Evolutionary conservation across 106 monocot species (phyloP), one percentile per base, ranked within the genome.

Genomic region (Dendrobium catenatum): DNA sequence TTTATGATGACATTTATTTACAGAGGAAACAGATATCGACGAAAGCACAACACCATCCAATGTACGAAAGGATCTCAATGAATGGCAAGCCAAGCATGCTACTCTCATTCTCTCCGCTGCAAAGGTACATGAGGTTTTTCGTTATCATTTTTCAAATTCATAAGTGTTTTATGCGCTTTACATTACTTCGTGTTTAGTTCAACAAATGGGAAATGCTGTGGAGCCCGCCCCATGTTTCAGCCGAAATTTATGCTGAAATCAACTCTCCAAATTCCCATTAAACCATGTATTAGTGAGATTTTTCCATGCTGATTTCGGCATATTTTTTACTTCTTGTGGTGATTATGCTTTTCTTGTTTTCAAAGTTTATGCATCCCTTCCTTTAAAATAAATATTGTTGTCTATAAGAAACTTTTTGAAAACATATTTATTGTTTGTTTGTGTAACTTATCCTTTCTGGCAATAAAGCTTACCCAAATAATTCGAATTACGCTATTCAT

Each of bases 11-110:
- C 11, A 24, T 68, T 74, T 55, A 64, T 80, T 20, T 51, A 56
- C 75, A 95, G 98, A 95, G 84, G 93, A 99, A 81, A 91, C 87
- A 5, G 88, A 91, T 78, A 85, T 85, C 1, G 78, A 89, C 0
- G 93, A 99, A 43, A 88, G 86, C n/a, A 84, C 88, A 0, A 85
- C 89, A 5, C 86, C 90, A 43, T 93, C 93, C 19, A 99, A 95
- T 82, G 88, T 99, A 37, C 79, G 99, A 51, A 91, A 93, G 79
- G 95, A 95, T 89, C 95, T 99, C 46, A 99, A 86, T 73, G 88
- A 93, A 84, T 95, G 99, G 99, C 93, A 99, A 91, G 88, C 99
- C 70, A 89, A 56, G 33, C 95, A 99, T 87, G 99, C 93, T 22
- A 94, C 89, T 11, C 89, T 99, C 79, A 87, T 99, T 86, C 99